Evolutionary conservation across 176 grass and related monocot genomes (phyloP).

Genomic region (Elaeis guineensis): DNA sequence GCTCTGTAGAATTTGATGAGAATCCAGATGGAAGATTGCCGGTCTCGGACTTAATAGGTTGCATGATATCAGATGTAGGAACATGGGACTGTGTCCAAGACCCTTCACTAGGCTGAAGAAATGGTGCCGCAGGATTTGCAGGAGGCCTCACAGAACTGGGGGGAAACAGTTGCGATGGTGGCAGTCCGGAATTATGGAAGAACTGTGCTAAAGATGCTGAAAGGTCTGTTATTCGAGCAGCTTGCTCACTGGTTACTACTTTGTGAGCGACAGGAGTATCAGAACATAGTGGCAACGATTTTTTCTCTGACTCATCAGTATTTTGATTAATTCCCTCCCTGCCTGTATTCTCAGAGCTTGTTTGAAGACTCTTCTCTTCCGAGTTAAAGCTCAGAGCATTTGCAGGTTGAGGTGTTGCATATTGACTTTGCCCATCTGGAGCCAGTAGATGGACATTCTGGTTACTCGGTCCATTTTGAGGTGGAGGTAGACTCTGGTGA

Average conservation of each 20-base stretch:
- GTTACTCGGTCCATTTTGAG: conserved; percentile 24
- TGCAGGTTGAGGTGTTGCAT: conserved; percentile 29
- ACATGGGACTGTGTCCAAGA: conserved; percentile 28
- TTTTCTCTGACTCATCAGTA: conserved; percentile 10
- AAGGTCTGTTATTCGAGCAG: conserved; percentile 43
- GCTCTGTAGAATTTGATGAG: too few relatives aligned
- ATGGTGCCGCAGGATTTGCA: conserved; percentile 7
- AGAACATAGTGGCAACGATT: conserved; percentile 2
- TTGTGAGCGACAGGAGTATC: conserved; percentile 41
- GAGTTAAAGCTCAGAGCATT: conserved; percentile 27
- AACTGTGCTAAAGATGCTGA: conserved; percentile 65
- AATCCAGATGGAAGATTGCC: conserved; percentile 12
- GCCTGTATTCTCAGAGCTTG: too few relatives aligned
- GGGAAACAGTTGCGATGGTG: conserved; percentile 31
- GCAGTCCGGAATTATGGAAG: conserved; percentile 53
- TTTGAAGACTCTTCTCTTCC: conserved; percentile 11
- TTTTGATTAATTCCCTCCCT: neutral
- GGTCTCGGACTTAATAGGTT: conserved; percentile 29
- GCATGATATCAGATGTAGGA: conserved; percentile 19
- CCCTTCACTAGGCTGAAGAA: conserved; percentile 33
- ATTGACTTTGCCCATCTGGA: conserved; percentile 29
- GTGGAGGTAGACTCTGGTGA: conserved; percentile 22
- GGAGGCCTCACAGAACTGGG: conserved; percentile 17
- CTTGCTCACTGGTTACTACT: conserved; percentile 42
- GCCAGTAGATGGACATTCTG: conserved; percentile 32